Percentiles rank a stretch among this genome's conserved stretches.
Evolutionary conservation across 345 rosid genomes (phyloP).

Genomic region (Citrus reticulata): DNA sequence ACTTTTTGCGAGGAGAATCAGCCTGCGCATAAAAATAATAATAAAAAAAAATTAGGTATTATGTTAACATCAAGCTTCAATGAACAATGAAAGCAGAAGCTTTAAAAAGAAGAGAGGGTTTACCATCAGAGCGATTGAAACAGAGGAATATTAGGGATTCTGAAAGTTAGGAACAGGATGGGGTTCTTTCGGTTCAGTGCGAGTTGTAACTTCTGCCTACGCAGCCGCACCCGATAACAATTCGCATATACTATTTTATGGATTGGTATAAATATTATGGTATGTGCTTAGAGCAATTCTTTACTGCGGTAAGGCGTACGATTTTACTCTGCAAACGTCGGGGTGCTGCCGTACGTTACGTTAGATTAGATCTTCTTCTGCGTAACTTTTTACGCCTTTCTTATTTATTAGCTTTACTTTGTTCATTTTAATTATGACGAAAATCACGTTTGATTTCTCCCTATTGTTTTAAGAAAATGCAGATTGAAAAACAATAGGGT

Average conservation of each 20-base stretch:
- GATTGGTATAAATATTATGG: no score
- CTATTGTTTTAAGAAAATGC: no score
- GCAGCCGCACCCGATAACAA: no score
- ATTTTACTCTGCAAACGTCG: background rate
- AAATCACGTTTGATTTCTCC: no score
- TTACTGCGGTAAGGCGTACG: background rate
- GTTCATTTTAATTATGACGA: background rate
- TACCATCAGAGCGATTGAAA: background rate
- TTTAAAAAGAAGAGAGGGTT: background rate
- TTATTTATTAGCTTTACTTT: background rate
- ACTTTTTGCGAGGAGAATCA: slow-evolving; percentile 72
- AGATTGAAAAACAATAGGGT: no score
- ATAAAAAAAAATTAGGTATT: background rate
- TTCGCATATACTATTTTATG: no score
- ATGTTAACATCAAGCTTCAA: background rate
- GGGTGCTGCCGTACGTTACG: background rate
- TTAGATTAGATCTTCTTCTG: background rate
- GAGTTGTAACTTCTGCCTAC: background rate
- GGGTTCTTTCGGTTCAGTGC: background rate
- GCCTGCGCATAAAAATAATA: slow-evolving; percentile 37
- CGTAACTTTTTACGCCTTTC: background rate
- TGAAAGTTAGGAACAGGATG: background rate
- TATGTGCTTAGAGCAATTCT: background rate
- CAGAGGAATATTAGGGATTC: slow-evolving; percentile 1
- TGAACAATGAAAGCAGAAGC: background rate